Base-by-base conservation (phyloP, 1,284 basidiomycete species). In the Tetrapyrgos nigripes region DNA sequence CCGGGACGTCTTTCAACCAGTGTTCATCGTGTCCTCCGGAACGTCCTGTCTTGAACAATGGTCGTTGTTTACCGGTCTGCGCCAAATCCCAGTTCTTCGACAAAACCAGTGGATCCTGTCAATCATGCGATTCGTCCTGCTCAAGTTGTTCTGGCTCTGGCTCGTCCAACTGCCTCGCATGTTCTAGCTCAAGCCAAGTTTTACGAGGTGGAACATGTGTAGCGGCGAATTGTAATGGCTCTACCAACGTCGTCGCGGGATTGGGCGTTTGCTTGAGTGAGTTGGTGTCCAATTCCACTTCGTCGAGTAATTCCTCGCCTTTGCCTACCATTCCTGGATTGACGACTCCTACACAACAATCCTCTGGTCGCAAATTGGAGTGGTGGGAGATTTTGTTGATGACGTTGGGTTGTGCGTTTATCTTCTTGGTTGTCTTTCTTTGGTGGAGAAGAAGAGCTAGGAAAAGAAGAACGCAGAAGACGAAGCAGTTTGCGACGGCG, bases 371-470 rank as follows among this genome's bases (percentile, higher is more conserved):
- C 74, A 45, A 50, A 17, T 74, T 93, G 11, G 75, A 77, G 59
- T 92, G 91, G 89, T 93, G 92, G 91, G 79, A 93, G 73, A 92
- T 92, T 63, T 77, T 92, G 44, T 81, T 93, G 59, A 92, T 93
- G 88, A 79, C 87, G 0, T 81, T 92, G 29, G 91, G 91, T 5
- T 91, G 89, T 68, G 85, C 87, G 14, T 88, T 91, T 73, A 87
- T 93, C 71, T 89, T 92, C 69, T 59, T 92, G 43, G 72, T 83
- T 44, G 68, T 91, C 62, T 65, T 93, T 56, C 80, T 85, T 74
- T 80, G 80, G 65, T 92, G 86, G 84, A 84, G 92, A 37, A 80
- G 89, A 29, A 84, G 83, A 44, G 85, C 85, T 44, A 83, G 86
- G 70, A 87, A 86, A 67, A 80, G 83, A 67, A 84, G 91, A 23